Percentiles rank a stretch among this genome's conserved stretches.
Conservation (phyloP, 192 early-diverging fungal species). For the Coemansia sp. region DNA sequence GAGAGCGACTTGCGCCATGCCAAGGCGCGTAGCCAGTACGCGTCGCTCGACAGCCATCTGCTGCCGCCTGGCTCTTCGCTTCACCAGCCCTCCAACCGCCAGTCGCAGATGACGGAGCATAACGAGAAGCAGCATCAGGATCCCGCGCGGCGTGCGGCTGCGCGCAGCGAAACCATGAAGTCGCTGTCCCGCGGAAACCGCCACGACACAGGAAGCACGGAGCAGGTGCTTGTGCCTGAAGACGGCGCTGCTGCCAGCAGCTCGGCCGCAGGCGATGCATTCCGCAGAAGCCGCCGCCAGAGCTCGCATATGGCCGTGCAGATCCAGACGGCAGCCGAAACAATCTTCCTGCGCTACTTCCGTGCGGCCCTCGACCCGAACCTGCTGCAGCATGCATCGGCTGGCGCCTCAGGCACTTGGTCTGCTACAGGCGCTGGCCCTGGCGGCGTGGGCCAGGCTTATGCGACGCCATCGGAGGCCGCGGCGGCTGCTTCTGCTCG, state of each 20-base stretch:
- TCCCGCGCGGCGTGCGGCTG: conserved; percentile 24
- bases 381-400: conserved; percentile 20
- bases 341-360: conserved; percentile 55
- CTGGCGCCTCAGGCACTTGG: conserved; percentile 28
- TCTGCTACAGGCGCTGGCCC: conserved; percentile 2
- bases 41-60: conserved; percentile 21
- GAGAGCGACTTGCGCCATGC: conserved; percentile 55
- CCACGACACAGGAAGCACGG: neutral
- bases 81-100: neutral
- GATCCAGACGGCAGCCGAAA: conserved; percentile 54
- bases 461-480: conserved; percentile 2
- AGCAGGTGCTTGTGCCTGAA: conserved; percentile 12
- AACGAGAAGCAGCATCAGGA: conserved; percentile 19
- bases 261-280: conserved; percentile 10
- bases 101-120: neutral
- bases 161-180: conserved; percentile 46
- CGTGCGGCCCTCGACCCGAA: conserved; percentile 55
- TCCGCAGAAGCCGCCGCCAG: conserved; percentile 48
- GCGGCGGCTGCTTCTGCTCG: conserved; percentile 17
- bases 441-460: neutral
- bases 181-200: conserved; percentile 32
- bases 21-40: conserved; percentile 55
- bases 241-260: conserved; percentile 10
- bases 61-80: conserved; percentile 11
- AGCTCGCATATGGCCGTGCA: conserved; percentile 56